A percentile compares a stretch with the other conserved stretches of the same genome.
phyloP scores from a whole-genome alignment of 163 green algal species.

The Prototheca stagnorum region DNA sequence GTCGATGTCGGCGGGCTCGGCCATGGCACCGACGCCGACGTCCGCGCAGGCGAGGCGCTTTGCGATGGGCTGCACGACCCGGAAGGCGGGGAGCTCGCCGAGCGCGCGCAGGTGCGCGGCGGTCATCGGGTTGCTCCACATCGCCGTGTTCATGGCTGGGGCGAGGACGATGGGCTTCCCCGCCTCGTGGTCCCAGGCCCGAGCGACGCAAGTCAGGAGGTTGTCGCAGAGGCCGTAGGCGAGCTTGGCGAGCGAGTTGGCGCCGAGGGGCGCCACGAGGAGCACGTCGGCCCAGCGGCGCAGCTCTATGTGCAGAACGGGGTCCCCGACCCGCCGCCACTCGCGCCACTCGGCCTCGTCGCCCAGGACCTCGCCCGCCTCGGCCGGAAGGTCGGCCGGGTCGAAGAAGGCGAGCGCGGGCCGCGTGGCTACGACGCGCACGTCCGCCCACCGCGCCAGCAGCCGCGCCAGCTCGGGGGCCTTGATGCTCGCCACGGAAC shows the following conservation, averaged over 20 bases:
- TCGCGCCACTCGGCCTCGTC: constrained; percentile 71
- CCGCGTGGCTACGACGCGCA: constrained; percentile 42
- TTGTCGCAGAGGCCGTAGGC: constrained; percentile 78
- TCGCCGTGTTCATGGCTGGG: constrained; percentile 96
- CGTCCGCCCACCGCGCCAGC: constrained; percentile 26
- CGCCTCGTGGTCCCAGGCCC: constrained; percentile 83
- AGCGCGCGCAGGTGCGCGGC: constrained; percentile 51
- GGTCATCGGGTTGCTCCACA: constrained; percentile 85
- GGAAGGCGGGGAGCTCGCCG: constrained; percentile 22
- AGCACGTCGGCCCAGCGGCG: constrained; percentile 79
- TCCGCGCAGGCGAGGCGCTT: constrained; percentile 91
- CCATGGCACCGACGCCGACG: constrained; percentile 76
- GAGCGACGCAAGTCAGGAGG: constrained; percentile 72
- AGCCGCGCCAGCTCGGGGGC: constrained; percentile 26
- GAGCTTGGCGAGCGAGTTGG: constrained; percentile 89
- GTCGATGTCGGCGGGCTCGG: constrained; percentile 29
- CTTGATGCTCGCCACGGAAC: constrained; percentile 83
- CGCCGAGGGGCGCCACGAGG: constrained; percentile 80
- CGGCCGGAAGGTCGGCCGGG: constrained; percentile 21
- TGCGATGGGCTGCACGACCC: constrained; percentile 46
- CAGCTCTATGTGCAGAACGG: constrained; percentile 92
- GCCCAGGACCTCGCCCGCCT: constrained; percentile 20
- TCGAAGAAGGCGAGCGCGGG: constrained; percentile 50
- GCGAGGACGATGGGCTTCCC: constrained; percentile 44
- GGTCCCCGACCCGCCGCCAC: constrained; percentile 45